Base-by-base conservation (phyloP, 306 rosid genomes). In the Trichosanthes truncata region DNA sequence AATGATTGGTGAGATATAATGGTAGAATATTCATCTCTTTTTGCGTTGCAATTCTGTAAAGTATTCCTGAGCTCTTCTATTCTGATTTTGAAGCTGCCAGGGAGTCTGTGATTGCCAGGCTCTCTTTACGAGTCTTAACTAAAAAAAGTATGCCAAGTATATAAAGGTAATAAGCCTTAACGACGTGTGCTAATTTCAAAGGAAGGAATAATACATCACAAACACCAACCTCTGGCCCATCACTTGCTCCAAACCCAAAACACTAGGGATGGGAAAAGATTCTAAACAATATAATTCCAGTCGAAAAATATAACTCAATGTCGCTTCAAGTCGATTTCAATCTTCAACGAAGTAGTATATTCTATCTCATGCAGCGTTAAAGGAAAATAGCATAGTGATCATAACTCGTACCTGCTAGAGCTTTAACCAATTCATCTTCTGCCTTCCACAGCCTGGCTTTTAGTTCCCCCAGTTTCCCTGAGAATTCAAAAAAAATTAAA, bases 121-220 rank as follows among this genome's bases (percentile, higher is more conserved):
- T 96, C 86, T 92, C 97, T 83, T 81, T 90, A 59, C 93, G 94
- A 38, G 93, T 89, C 89, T 90, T 90, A 53, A 81, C 97, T 94
- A 85, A 76, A 81, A 10, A 26, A 35, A 82, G 60, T 60, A 38
- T 77, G 74, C 61, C 38, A 61, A n/a, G n/a, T n/a, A 62, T 62
- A 61, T 18, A 33, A 63, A 66, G 38, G 31, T 46, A 53, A 21
- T 17, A 11, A 40, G 8, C 75, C 51, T 23, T n/a, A 20, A 67
- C 21, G 8, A 40, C 2, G 29, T 36, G 74, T n/a, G 4, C 20
- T 3, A 35, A 41, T 29, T 45, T 14, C 1, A 26, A 31, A 55
- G 12, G 0, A 14, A 9, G 15, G 15, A 55, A 17, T 17, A 11
- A 52, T 6, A 31, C 78, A 68, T 20, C 38, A 46, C 18, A n/a